These are phyloP conservation scores for Pistacia vera DNA, from an alignment of 345 rosid species.

Conservation along the genomic window DNA sequence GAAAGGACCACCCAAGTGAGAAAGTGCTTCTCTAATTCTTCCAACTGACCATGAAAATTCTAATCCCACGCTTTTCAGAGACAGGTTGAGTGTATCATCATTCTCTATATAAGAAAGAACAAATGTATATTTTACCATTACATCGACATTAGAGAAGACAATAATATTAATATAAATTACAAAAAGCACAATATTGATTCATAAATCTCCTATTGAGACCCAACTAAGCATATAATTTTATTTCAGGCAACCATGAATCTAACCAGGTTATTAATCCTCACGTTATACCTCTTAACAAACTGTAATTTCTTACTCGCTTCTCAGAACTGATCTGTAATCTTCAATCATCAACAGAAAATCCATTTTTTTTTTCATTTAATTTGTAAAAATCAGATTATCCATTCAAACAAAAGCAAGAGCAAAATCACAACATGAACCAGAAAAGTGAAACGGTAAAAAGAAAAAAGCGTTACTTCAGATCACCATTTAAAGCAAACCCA, in stretches of 20 bases:
- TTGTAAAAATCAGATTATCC: not conserved
- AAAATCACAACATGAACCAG: not conserved
- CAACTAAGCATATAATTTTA: not conserved
- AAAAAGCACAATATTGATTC: not conserved
- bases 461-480: not conserved
- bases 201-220: not conserved
- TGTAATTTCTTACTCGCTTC: not conserved
- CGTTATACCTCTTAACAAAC: not conserved
- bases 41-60: constrained; percentile 80
- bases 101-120: constrained; percentile 41
- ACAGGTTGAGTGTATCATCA: constrained; percentile 57
- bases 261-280: not conserved
- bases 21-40: constrained; percentile 57
- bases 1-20: constrained; percentile 45
- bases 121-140: not conserved
- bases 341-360: not conserved
- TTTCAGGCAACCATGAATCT: not conserved
- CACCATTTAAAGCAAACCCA: constrained; percentile 8
- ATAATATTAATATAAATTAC: not conserved
- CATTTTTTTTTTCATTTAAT: not conserved
- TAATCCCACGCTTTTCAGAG: constrained; percentile 58
- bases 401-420: not conserved
- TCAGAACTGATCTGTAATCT: not conserved
- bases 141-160: not conserved
- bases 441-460: not conserved